Evolutionary conservation across 495 filamentous ascomycete genomes (phyloP).

Genomic region (Tetracladium setigerum): DNA sequence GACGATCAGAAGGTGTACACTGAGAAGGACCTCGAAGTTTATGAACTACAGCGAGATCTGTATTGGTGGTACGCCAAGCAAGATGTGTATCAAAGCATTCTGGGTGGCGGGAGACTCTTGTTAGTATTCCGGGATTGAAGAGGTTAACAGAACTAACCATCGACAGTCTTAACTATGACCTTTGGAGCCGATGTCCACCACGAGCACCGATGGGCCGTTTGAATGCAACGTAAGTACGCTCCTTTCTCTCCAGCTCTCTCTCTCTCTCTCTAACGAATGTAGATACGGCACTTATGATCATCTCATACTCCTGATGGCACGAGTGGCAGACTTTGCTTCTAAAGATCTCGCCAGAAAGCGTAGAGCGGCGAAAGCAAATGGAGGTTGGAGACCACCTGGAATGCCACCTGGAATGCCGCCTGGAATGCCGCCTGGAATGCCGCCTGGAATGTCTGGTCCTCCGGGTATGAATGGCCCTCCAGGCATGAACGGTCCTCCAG

Average conservation of each 20-base stretch:
- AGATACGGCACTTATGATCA: constrained; percentile 82
- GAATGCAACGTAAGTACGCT: constrained; percentile 54
- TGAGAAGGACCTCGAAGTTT: constrained; percentile 66
- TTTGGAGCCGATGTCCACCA: constrained; percentile 80
- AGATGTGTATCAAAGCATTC: constrained; percentile 82
- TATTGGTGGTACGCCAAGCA: constrained; percentile 98
- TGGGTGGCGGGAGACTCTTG: constrained; percentile 81
- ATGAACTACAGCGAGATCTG: constrained; percentile 75
- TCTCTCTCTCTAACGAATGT: constrained; percentile 3
- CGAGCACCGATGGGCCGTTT: constrained; percentile 69
- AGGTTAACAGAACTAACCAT: constrained; percentile 16
- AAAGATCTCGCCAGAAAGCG: constrained; percentile 75
- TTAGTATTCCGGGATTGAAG: constrained; percentile 36
- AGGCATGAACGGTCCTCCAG: neutral
- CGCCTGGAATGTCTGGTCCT: no score
- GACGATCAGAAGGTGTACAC: constrained; percentile 33
- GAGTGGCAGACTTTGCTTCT: constrained; percentile 73
- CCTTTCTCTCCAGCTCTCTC: neutral
- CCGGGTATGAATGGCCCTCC: constrained; percentile 2
- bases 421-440: no score
- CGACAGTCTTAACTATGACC: constrained; percentile 64
- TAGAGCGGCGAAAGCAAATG: constrained; percentile 38
- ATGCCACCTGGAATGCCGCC: constrained; percentile 13
- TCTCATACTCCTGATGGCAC: constrained; percentile 71
- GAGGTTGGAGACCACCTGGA: constrained; percentile 14